Base-by-base conservation (phyloP, 2,329 filamentous ascomycete genomes). In the Pseudocercospora pini-densiflorae region DNA sequence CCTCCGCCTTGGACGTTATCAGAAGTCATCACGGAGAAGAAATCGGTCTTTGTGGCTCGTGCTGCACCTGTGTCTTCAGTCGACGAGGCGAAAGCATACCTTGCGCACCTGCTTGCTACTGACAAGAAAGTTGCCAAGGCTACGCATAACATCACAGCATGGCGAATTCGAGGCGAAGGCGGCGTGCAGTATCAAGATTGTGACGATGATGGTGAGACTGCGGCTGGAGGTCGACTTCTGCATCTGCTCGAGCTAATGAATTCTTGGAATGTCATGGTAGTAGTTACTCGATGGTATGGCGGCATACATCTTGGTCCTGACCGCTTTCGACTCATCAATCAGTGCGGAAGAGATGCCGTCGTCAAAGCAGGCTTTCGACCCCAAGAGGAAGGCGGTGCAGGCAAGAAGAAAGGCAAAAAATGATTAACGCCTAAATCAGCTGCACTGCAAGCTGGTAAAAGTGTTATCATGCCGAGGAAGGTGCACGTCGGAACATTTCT, bases 191-290 rank as follows among this genome's bases (percentile, higher is more conserved):
- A 90, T 72, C 94, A 98, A 78, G 95, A 99, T 79, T 97, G 90
- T 76, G 92, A 99, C 74, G 95, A 99, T 74, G 95, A 99, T 77
- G 95, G 95, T 2, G 95, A 99, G 84, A 92, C 92, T 27, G 95
- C 95, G 5, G 95, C 95, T 0, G 95, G 95, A 0, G 89, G 91
- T 0, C 86, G 95, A 49, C 80, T 99, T 75, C 80, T 98, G 67
- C 93, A 97, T 81, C 82, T 99, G 31, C 90, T 99, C 89, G 93
- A 97, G 82, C 81, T 97, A 68, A 97, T 97, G 92, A 92, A 94
- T 75, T 85, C 96, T 10, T 97, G 94, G 93, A 88, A 96, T 78
- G 90, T 91, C 16, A 90, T 98, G 82, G 93, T 99, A 0, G 90
- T 99, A 3, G 94, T 99, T 29, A 93, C 92, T 45, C 83, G 95